A percentile compares a stretch with the other conserved stretches of the same genome.
These are phyloP conservation scores for Hypsizygus marmoreus DNA, from an alignment of 768 basidiomycete species.

Conservation along the genomic window DNA sequence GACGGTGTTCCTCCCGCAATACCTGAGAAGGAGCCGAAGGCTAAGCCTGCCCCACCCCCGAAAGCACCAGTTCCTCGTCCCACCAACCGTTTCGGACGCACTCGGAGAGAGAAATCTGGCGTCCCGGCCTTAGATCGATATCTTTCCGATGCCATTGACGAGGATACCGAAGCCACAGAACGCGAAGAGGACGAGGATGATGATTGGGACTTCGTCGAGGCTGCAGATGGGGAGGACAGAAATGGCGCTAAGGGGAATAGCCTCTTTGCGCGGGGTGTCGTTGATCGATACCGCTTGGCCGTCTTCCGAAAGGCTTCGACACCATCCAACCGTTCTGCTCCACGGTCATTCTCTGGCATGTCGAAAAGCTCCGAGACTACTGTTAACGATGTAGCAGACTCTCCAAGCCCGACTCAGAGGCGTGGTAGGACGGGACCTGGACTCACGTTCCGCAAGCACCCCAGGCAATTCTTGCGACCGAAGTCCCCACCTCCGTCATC, in stretches of 20 bases:
- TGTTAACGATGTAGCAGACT: constrained; percentile 39
- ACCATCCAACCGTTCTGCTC: constrained; percentile 47
- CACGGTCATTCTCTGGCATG: constrained; percentile 57
- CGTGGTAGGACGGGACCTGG: constrained; percentile 66
- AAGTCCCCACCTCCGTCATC: constrained; percentile 62
- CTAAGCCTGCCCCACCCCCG: constrained; percentile 25
- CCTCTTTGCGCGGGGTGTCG: constrained; percentile 88
- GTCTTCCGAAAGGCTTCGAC: constrained; percentile 86
- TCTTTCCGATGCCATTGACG: constrained; percentile 55
- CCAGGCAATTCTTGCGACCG: constrained; percentile 70
- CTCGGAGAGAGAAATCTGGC: constrained; percentile 79
- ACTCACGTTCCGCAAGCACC: constrained; percentile 71
- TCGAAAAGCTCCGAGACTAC: constrained; percentile 55
- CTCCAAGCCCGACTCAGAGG: constrained; percentile 53
- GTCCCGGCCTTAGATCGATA: constrained; percentile 78
- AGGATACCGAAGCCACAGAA: constrained; percentile 47
- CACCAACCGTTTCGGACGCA: constrained; percentile 28
- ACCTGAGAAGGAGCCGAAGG: constrained; percentile 31
- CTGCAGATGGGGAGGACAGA: constrained; percentile 77
- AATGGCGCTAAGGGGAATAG: constrained; percentile 81
- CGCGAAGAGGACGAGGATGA: constrained; percentile 72
- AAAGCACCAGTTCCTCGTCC: constrained; percentile 21
- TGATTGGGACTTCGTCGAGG: constrained; percentile 91
- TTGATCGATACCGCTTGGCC: constrained; percentile 82
- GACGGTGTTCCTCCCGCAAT: constrained; percentile 28